Conservation (phyloP, 2,329 filamentous ascomycete species). For the Dothideomycetidae sp. region DNA sequence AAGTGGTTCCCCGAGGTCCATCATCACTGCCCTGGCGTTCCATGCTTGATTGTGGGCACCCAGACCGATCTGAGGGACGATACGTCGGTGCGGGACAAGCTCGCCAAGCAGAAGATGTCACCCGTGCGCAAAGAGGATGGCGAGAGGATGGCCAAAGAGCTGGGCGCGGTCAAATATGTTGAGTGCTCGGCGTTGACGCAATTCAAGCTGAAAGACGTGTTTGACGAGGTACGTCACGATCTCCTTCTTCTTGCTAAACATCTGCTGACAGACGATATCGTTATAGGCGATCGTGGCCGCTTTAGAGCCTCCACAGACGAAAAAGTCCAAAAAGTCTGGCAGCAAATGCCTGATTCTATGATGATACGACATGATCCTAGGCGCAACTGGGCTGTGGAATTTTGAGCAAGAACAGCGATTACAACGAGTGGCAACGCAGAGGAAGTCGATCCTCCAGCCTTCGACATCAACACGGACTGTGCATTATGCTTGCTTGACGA, state of each 20-base stretch:
- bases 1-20: conserved; percentile 99
- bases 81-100: conserved; percentile 71
- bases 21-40: conserved; percentile 95
- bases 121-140: conserved; percentile 87
- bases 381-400: no score
- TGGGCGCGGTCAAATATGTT: conserved; percentile 97
- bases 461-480: no score
- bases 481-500: no score
- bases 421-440: conserved; percentile 4
- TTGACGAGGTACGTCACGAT: conserved; percentile 70
- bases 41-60: conserved; percentile 93
- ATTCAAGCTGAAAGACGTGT: conserved; percentile 97
- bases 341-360: conserved; percentile 25
- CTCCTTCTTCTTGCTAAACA: conserved; percentile 6
- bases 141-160: conserved; percentile 88
- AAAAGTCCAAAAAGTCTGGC: conserved; percentile 41
- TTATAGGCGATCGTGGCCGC: conserved; percentile 83
- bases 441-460: no score
- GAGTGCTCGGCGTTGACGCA: conserved; percentile 97
- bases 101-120: conserved; percentile 89
- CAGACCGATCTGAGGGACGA: conserved; percentile 93
- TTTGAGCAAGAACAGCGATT: conserved; percentile 1
- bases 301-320: conserved; percentile 70
- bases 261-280: conserved; percentile 8
- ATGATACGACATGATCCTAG: conserved; percentile 5